Conservation (phyloP, 345 rosid genomes). For the Sapria himalayana region DNA sequence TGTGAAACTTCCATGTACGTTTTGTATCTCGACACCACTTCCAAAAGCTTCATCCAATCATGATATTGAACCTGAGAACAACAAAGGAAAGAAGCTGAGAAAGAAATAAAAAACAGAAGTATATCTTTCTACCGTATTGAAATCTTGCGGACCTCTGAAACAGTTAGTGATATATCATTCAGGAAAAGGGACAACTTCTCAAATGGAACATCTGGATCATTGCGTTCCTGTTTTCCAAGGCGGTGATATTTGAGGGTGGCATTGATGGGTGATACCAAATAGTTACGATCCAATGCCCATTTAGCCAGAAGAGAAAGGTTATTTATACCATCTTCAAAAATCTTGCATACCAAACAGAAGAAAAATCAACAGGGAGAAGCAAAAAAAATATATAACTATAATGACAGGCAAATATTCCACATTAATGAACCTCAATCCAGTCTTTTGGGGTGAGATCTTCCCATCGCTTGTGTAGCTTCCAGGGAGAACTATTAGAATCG, state of each 20-base stretch:
- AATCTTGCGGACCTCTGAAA: slow-evolving; percentile 47
- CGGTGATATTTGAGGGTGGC: slow-evolving; percentile 89
- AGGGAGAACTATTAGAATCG: slow-evolving; percentile 60
- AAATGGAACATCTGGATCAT: slow-evolving; percentile 73
- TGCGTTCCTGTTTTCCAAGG: slow-evolving; percentile 86
- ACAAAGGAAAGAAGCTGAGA: background rate
- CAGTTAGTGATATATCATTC: slow-evolving; percentile 59
- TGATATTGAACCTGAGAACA: slow-evolving; percentile 68
- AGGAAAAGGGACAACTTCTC: slow-evolving; percentile 77
- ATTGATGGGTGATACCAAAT: slow-evolving; percentile 76
- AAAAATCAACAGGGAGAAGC: background rate
- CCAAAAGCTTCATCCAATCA: slow-evolving; percentile 90
- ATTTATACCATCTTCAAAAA: slow-evolving; percentile 93
- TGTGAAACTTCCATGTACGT: slow-evolving; percentile 66
- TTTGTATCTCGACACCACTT: slow-evolving; percentile 76
- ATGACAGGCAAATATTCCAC: slow-evolving; percentile 3
- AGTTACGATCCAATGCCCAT: slow-evolving; percentile 61
- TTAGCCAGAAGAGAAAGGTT: slow-evolving; percentile 35
- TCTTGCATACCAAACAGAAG: slow-evolving; percentile 18
- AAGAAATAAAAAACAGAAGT: background rate
- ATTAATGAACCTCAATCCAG: slow-evolving; percentile 74
- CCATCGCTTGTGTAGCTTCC: slow-evolving; percentile 78
- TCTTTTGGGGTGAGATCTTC: slow-evolving; percentile 72
- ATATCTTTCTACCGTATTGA: too few species aligned
- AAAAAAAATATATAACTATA: background rate